Percentiles rank a stretch among this genome's conserved stretches.
phyloP scores from a whole-genome alignment of 805 yeast species.

The Blastobotrys parvus region DNA sequence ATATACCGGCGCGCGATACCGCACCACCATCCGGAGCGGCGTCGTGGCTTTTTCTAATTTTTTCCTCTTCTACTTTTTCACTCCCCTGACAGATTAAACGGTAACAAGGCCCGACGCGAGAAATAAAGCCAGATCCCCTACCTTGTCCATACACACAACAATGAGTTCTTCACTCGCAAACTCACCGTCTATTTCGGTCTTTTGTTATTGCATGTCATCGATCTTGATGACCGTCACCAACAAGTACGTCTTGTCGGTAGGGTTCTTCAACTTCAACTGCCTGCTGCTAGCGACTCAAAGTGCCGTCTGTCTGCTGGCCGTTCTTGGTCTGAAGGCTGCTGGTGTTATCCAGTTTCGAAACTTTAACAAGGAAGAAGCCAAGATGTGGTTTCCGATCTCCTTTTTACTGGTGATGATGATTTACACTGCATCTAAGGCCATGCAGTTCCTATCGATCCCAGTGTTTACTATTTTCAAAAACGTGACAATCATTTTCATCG shows the following conservation, averaged over 20 bases:
- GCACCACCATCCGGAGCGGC: not conserved
- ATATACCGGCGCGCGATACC: not conserved
- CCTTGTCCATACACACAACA: too few species aligned
- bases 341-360: conserved; percentile 82
- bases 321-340: conserved; percentile 61
- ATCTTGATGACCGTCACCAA: conserved; percentile 96
- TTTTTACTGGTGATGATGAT: conserved; percentile 85
- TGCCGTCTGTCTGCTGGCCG: conserved; percentile 67
- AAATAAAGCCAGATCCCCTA: too few species aligned
- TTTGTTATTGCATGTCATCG: conserved; percentile 78
- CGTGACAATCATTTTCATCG: conserved; percentile 90
- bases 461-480: conserved; percentile 98
- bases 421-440: conserved; percentile 92
- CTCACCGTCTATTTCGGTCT: conserved; percentile 31
- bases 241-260: conserved; percentile 82
- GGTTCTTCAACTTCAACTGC: conserved; percentile 76
- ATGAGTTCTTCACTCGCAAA: too few species aligned
- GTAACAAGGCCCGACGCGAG: too few species aligned
- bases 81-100: not conserved
- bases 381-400: conserved; percentile 91
- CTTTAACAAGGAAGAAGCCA: conserved; percentile 78
- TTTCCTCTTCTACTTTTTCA: conserved; percentile 1
- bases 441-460: conserved; percentile 85
- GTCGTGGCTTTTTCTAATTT: conserved; percentile 3
- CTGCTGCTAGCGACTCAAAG: conserved; percentile 85